A percentile compares a stretch with the other conserved stretches of the same genome.
Conservation (phyloP, 441 rosid species). For the Mallotus repandus region DNA sequence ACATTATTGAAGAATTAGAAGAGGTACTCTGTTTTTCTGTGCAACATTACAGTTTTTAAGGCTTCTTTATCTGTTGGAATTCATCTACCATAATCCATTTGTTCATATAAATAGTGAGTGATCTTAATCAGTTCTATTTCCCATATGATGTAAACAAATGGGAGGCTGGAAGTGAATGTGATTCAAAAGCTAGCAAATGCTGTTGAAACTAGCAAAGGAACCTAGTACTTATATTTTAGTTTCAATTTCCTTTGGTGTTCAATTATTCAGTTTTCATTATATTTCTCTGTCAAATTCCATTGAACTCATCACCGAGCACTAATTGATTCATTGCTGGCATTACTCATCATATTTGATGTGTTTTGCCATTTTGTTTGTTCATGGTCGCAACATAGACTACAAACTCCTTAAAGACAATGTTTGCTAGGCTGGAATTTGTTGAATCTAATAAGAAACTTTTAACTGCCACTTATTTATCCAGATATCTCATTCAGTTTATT, state of each 20-base stretch:
- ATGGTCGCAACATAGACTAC: background rate
- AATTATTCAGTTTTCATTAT: background rate
- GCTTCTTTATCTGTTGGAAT: background rate
- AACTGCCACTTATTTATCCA: background rate
- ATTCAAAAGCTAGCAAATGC: background rate
- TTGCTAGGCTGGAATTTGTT: background rate
- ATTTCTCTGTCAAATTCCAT: background rate
- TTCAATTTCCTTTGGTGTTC: background rate
- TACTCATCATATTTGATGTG: background rate
- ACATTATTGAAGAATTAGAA: slow-evolving; percentile 79
- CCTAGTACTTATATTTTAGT: background rate
- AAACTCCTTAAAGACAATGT: background rate
- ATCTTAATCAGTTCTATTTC: background rate
- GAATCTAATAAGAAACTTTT: too few relatives aligned
- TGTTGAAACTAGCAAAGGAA: background rate
- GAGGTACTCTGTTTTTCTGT: slow-evolving; percentile 51
- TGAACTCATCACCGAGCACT: background rate
- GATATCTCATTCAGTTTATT: background rate
- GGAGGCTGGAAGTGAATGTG: background rate
- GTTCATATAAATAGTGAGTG: background rate
- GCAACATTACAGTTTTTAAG: background rate
- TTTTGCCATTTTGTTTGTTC: background rate
- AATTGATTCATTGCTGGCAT: background rate
- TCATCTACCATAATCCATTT: background rate
- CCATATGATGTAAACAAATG: background rate